Evolutionary conservation across 1,284 basidiomycete genomes (phyloP), one percentile per base, ranked within the genome.

Genomic region (Erythrobasidium hasegawianum): DNA sequence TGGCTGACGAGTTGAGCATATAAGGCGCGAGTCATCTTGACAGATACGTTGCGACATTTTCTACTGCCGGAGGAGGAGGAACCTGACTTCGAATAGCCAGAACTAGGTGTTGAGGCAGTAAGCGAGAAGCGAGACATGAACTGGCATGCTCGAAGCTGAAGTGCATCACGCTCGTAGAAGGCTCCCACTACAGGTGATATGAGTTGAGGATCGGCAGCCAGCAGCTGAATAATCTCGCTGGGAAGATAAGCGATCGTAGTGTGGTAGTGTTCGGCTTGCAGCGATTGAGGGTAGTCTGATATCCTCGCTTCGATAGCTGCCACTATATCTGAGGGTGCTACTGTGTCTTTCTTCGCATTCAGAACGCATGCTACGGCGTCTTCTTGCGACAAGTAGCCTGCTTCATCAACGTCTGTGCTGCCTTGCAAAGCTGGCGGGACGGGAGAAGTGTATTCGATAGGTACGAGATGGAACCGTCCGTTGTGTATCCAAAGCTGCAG

Each of bases 1-100:
- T 97, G 94, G 13, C 91, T 88, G 33, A 87, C 78, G 13, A 97
- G 80, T 73, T 97, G 94, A 1, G 94, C 95, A 77, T 96, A 97
- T 0, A 91, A 88, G 0, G 90, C 87, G 47, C 91, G 83, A 1
- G 92, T 94, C 84, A 95, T 83, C 61, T 80, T 84, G 4, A 92
- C 81, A 0, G 82, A 81, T 1, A 82, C 80, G 9, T 89, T 41
- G 41, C 70, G 69, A 18, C 18, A 69, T 50, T 10, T 57, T 64
- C n/a, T 18, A 14, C 43, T 24, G 8, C n/a, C n/a, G n/a, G n/a
- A n/a, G n/a, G 14, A 47, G 16, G 43, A 43, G 22, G 13, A 59
- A 14, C n/a, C 22, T 27, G 24, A 45, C 45, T 18, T 54, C 16
- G 18, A 55, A 5, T 7, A 24, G 43, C 22, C 43, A 14, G 43